Evolutionary conservation across 495 filamentous ascomycete genomes (phyloP).

Genomic region (Wilcoxina mikolae): DNA sequence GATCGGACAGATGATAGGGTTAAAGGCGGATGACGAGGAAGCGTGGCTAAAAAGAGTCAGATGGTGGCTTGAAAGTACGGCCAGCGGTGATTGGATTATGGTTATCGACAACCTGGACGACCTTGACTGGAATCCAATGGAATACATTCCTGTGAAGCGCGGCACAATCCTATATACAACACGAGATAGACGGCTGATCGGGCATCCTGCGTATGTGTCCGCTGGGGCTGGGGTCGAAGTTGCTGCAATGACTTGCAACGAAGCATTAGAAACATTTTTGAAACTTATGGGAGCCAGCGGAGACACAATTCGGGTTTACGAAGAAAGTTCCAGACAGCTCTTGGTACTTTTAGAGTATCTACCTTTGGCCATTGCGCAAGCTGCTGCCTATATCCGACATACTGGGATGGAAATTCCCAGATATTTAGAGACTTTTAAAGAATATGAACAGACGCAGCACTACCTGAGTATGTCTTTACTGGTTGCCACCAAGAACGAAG

Average conservation of each 20-base stretch:
- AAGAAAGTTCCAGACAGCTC: background rate
- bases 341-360: slow-evolving; percentile 22
- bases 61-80: slow-evolving; percentile 7
- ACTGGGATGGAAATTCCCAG: slow-evolving; percentile 9
- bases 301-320: background rate
- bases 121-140: slow-evolving; percentile 15
- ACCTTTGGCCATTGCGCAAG: slow-evolving; percentile 27
- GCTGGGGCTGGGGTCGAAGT: background rate
- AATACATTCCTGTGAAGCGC: slow-evolving; percentile 8
- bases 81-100: slow-evolving; percentile 27
- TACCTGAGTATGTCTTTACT: no score
- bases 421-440: slow-evolving; percentile 6
- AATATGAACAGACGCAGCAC: background rate
- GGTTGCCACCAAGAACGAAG: no score
- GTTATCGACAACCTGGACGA: slow-evolving; percentile 33
- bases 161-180: slow-evolving; percentile 10
- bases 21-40: no score
- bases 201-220: background rate
- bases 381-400: slow-evolving; percentile 24
- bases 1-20: no score
- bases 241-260: background rate
- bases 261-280: background rate
- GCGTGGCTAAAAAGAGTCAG: background rate
- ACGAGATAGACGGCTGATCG: slow-evolving; percentile 6
- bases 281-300: background rate